Percentiles rank a stretch among this genome's conserved stretches.
Evolutionary conservation across 805 yeast genomes (phyloP).

Genomic region (Saturnispora zaruensis): DNA sequence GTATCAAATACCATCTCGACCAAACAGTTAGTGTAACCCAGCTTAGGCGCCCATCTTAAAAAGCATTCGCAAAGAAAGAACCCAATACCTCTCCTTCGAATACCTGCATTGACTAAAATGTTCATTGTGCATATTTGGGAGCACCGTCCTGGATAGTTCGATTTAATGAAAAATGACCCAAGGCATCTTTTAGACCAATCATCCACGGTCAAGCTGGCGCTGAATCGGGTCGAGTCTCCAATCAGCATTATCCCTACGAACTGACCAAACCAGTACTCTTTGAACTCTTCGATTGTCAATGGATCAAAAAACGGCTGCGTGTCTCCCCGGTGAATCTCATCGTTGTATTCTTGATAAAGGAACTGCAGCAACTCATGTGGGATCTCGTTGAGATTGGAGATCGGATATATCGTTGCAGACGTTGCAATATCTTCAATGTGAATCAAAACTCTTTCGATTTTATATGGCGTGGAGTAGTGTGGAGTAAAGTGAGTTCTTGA

Average conservation of each 20-base stretch:
- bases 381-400: conserved; percentile 53
- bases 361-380: conserved; percentile 77
- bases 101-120: conserved; percentile 85
- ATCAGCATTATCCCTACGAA: conserved; percentile 71
- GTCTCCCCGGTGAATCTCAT: conserved; percentile 85
- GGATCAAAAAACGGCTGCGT: conserved; percentile 82
- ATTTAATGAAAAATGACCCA: conserved; percentile 78
- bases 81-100: conserved; percentile 88
- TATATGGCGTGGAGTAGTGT: conserved; percentile 22
- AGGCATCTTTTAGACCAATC: conserved; percentile 92
- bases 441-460: conserved; percentile 61
- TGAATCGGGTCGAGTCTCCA: conserved; percentile 55
- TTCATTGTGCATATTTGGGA: conserved; percentile 89
- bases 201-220: conserved; percentile 33
- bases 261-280: conserved; percentile 79
- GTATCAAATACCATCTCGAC: conserved; percentile 86
- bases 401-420: conserved; percentile 87
- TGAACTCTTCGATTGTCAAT: conserved; percentile 66
- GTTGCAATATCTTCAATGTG: conserved; percentile 82
- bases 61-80: conserved; percentile 74
- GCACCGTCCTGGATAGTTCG: conserved; percentile 88
- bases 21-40: conserved; percentile 78
- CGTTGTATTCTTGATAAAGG: conserved; percentile 83
- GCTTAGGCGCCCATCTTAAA: conserved; percentile 81
- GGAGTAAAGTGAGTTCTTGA: conserved; percentile 27